A percentile compares a stretch with the other conserved stretches of the same genome.
phyloP scores from a whole-genome alignment of 2,329 filamentous ascomycete genomes.

The Ploettnerulaceae sp. region DNA sequence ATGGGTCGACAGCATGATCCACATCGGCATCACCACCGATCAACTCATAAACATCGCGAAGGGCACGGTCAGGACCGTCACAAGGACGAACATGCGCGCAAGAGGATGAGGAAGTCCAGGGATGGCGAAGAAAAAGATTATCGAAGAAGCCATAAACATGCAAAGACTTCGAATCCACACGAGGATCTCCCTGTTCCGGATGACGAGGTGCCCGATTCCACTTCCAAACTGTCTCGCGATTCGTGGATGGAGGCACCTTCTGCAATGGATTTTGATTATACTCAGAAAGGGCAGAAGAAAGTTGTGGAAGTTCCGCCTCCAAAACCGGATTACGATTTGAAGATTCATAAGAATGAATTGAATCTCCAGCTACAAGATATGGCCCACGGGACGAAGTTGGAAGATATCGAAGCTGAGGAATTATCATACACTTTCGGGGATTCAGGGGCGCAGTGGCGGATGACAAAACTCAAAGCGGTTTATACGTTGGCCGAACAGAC shows the following conservation, averaged over 20 bases:
- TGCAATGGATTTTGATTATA: conserved; percentile 77
- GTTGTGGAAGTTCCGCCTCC: conserved; percentile 40
- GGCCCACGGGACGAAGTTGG: conserved; percentile 50
- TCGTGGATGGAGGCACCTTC: conserved; percentile 93
- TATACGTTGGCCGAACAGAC: conserved; percentile 74
- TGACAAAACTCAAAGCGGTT: conserved; percentile 87
- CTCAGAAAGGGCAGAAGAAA: conserved; percentile 55
- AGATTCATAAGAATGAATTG: conserved; percentile 72
- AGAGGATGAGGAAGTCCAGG: conserved; percentile 48
- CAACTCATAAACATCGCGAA: conserved; percentile 30
- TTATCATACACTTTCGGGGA: conserved; percentile 87
- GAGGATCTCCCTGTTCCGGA: conserved; percentile 48
- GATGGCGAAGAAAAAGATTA: conserved; percentile 35
- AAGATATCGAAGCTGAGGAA: conserved; percentile 50
- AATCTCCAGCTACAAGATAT: conserved; percentile 64
- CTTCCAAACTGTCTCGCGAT: conserved; percentile 55
- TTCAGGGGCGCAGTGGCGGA: conserved; percentile 85
- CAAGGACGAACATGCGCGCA: conserved; percentile 52
- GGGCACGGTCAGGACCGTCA: conserved; percentile 22
- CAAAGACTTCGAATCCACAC: conserved; percentile 45
- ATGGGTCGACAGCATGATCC: conserved; percentile 36
- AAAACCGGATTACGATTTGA: conserved; percentile 33
- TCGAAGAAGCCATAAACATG: conserved; percentile 32
- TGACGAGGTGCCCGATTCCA: conserved; percentile 40
- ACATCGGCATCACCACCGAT: conserved; percentile 33